Conservation (phyloP, 2,329 filamentous ascomycete species). For the Parasarocladium wereldwijsianum region DNA sequence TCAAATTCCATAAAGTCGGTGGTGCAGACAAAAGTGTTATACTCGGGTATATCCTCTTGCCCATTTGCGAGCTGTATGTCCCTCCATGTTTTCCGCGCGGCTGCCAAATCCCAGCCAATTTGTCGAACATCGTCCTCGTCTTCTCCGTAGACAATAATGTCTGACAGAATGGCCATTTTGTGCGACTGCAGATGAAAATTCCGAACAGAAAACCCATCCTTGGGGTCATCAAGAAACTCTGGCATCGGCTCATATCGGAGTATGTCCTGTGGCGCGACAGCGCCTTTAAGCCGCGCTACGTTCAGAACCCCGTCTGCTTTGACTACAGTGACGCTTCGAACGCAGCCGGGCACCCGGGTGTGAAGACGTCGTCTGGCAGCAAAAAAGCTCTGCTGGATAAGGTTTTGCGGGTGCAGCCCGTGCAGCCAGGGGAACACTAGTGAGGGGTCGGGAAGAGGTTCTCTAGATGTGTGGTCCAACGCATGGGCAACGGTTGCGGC, state of each 20-base stretch:
- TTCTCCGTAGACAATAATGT: conserved; percentile 85
- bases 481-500: conserved; percentile 55
- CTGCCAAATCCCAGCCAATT: conserved; percentile 53
- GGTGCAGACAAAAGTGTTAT: conserved; percentile 70
- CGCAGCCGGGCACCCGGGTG: conserved; percentile 53
- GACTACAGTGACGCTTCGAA: conserved; percentile 71
- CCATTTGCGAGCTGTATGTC: conserved; percentile 44
- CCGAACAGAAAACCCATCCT: conserved; percentile 82
- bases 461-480: conserved; percentile 59
- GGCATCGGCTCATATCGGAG: conserved; percentile 36
- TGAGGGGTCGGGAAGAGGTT: conserved; percentile 72
- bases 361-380: conserved; percentile 58
- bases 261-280: conserved; percentile 70
- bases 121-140: conserved; percentile 45
- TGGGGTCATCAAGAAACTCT: conserved; percentile 74
- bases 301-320: conserved; percentile 75
- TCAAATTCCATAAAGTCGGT: conserved; percentile 60
- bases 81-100: conserved; percentile 64
- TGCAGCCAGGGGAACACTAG: conserved; percentile 94
- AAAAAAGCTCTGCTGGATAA: conserved; percentile 83
- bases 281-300: conserved; percentile 67
- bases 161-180: conserved; percentile 76
- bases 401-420: conserved; percentile 77
- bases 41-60: conserved; percentile 40
- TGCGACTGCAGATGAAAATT: conserved; percentile 95